phyloP scores from a whole-genome alignment of 1,139 yeast species.

The Pichia sp. region DNA sequence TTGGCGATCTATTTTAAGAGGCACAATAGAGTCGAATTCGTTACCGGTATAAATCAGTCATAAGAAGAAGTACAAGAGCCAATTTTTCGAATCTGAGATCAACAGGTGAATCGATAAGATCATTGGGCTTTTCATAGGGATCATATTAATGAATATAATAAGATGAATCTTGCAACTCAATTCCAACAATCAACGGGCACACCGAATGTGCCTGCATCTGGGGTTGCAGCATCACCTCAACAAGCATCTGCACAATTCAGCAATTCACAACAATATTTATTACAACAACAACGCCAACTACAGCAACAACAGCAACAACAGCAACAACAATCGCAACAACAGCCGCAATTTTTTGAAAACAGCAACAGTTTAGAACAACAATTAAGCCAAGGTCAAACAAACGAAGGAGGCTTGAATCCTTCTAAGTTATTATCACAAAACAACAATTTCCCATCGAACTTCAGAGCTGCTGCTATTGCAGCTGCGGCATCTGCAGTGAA shows the following conservation, averaged over 20 bases:
- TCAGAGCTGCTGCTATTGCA: conserved; percentile 11
- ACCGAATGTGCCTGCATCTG: conserved; percentile 8
- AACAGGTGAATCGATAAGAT: no score
- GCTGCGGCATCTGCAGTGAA: no score
- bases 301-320: conserved; percentile 13
- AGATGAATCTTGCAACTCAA: conserved; percentile 19
- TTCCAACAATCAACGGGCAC: conserved; percentile 16
- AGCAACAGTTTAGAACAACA: conserved; percentile 10
- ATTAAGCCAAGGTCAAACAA: conserved; percentile 15
- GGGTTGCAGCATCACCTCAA: conserved; percentile 12
- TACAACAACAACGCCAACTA: conserved; percentile 18
- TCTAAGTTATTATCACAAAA: conserved; percentile 38
- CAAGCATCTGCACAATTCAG: conserved; percentile 16
- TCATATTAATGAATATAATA: background rate
- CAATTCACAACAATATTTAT: conserved; percentile 16
- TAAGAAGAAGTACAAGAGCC: no score
- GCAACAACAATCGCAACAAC: conserved; percentile 12
- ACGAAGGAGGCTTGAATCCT: conserved; percentile 31
- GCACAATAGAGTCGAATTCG: no score
- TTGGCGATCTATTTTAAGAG: no score
- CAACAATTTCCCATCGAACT: conserved; percentile 38
- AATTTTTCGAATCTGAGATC: no score
- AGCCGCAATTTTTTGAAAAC: conserved; percentile 11
- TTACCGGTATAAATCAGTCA: no score
- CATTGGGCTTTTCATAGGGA: background rate